A percentile compares a stretch with the other conserved stretches of the same genome.
Conservation (phyloP, 202 grass and related monocot genomes). For the Musa balbisiana region DNA sequence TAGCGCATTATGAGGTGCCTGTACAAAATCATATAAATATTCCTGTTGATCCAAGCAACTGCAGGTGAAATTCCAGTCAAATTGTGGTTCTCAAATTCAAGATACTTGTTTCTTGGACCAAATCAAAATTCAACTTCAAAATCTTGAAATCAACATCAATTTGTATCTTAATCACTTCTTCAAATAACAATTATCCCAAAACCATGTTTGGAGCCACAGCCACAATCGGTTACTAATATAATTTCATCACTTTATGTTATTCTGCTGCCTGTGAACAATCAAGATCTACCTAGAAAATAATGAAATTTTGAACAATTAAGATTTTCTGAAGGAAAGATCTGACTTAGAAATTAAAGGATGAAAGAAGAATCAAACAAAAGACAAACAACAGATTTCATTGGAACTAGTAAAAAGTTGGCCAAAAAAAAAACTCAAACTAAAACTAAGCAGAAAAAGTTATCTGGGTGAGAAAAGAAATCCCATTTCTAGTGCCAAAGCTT, state of each 20-base stretch:
- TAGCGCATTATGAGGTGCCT: background rate
- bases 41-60: background rate
- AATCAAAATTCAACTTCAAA: no score
- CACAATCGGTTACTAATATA: no score
- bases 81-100: background rate
- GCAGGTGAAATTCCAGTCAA: background rate
- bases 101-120: background rate
- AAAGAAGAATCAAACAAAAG: background rate
- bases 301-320: background rate
- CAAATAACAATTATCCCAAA: background rate
- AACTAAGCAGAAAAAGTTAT: no score
- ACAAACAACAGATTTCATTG: background rate
- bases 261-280: no score
- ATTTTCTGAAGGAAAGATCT: no score
- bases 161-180: background rate
- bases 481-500: no score
- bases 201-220: no score
- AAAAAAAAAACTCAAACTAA: background rate
- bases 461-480: no score
- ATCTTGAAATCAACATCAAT: no score
- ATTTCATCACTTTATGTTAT: no score
- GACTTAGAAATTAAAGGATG: background rate
- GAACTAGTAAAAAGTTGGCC: background rate
- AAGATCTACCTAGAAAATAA: background rate
- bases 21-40: background rate